These are phyloP conservation scores for Penicillium freii DNA, from an alignment of 2,329 filamentous ascomycete genomes.

Conservation along the genomic window DNA sequence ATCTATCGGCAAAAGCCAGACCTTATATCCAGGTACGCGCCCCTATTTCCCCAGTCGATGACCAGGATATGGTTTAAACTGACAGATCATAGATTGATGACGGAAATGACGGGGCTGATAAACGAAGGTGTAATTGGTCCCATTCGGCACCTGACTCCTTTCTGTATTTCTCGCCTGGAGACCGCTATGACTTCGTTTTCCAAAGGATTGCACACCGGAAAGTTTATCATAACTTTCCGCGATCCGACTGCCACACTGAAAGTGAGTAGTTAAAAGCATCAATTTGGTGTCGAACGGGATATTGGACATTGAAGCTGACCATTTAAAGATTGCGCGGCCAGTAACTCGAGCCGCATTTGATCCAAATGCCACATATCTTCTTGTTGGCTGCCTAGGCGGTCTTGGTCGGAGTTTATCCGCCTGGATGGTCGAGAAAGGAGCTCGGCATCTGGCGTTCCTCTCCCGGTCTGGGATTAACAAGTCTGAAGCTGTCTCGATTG, in stretches of 20 bases:
- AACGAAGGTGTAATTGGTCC: background rate
- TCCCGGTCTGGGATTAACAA: conserved; percentile 11
- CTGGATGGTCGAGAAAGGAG: conserved; percentile 20
- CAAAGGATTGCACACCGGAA: background rate
- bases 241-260: too few species aligned
- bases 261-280: too few species aligned
- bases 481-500: conserved; percentile 5
- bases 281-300: background rate
- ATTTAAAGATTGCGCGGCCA: background rate
- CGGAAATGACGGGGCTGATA: background rate
- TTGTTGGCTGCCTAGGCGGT: conserved; percentile 18
- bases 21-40: too few species aligned
- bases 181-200: background rate
- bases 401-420: conserved; percentile 12
- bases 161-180: background rate
- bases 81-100: too few species aligned
- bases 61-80: too few species aligned
- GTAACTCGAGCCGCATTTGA: background rate
- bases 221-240: background rate
- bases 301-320: background rate
- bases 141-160: background rate
- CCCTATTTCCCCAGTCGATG: too few species aligned
- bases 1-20: background rate
- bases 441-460: conserved; percentile 15
- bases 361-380: background rate